Evolutionary conservation across 2,329 filamentous ascomycete species (phyloP).

Genomic region (Paraphaeosphaeria sporulosa): DNA sequence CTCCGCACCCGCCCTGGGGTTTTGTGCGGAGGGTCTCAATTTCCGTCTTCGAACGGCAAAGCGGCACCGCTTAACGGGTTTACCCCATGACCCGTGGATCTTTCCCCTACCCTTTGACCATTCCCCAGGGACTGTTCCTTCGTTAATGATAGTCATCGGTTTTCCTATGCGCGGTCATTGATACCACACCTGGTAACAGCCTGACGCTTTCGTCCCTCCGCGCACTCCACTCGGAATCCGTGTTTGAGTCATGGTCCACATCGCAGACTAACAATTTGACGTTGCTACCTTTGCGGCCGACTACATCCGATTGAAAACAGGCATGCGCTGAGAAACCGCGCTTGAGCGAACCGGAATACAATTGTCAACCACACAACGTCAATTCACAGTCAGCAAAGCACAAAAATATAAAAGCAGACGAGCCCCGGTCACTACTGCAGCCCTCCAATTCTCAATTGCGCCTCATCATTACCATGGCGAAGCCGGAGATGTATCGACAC

Average conservation of each 20-base stretch:
- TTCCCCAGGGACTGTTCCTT: background rate
- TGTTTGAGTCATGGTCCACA: background rate
- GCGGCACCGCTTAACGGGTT: slow-evolving; percentile 3
- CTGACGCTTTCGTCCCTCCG: background rate
- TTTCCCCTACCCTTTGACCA: slow-evolving; percentile 1
- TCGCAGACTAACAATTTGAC: background rate
- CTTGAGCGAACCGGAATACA: background rate
- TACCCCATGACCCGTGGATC: slow-evolving; percentile 8
- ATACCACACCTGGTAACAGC: background rate
- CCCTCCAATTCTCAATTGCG: background rate
- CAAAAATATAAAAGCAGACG: no score
- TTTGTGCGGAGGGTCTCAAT: background rate
- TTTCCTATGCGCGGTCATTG: background rate
- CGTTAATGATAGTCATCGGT: background rate
- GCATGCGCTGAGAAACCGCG: background rate
- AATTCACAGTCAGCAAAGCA: background rate
- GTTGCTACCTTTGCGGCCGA: background rate
- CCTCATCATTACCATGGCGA: slow-evolving; percentile 20
- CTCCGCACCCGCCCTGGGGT: background rate
- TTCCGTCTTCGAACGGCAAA: background rate
- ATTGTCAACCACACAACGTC: background rate
- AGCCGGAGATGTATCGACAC: slow-evolving; percentile 25
- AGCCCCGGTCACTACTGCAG: background rate
- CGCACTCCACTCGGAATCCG: background rate
- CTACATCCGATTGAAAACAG: background rate